Evolutionary conservation across 805 yeast genomes (phyloP).

Genomic region (Candida montana): DNA sequence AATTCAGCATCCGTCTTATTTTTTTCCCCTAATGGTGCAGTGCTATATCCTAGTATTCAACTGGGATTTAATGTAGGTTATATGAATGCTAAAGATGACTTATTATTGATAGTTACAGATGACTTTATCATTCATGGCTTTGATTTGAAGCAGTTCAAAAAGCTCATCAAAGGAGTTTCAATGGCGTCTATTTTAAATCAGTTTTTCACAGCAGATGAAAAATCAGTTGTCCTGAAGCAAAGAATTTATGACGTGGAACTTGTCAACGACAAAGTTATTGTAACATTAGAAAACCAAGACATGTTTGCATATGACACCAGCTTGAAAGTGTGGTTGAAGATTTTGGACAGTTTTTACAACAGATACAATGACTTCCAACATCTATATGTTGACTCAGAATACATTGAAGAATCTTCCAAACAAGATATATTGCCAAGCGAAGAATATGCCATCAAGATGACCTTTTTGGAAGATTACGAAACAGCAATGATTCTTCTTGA

Average conservation of each 20-base stretch:
- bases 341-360: conserved; percentile 31
- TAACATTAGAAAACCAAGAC: conserved; percentile 33
- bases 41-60: conserved; percentile 43
- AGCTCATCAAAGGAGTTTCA: conserved; percentile 39
- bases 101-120: conserved; percentile 41
- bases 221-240: conserved; percentile 18
- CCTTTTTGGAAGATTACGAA: conserved; percentile 18
- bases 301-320: conserved; percentile 38
- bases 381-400: conserved; percentile 15
- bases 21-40: conserved; percentile 40
- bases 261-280: conserved; percentile 35
- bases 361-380: conserved; percentile 13
- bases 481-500: conserved; percentile 7
- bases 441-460: conserved; percentile 11
- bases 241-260: conserved; percentile 31
- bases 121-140: conserved; percentile 48
- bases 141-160: conserved; percentile 35
- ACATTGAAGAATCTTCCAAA: not conserved
- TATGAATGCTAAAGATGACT: conserved; percentile 30
- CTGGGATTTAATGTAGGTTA: conserved; percentile 43
- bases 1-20: conserved; percentile 52
- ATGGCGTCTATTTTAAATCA: conserved; percentile 49
- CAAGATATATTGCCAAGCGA: not conserved
- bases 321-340: conserved; percentile 42
- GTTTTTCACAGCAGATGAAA: conserved; percentile 19